Evolutionary conservation across 1,284 basidiomycete genomes (phyloP), one percentile per base, ranked within the genome.

Genomic region (Irpex sp.): DNA sequence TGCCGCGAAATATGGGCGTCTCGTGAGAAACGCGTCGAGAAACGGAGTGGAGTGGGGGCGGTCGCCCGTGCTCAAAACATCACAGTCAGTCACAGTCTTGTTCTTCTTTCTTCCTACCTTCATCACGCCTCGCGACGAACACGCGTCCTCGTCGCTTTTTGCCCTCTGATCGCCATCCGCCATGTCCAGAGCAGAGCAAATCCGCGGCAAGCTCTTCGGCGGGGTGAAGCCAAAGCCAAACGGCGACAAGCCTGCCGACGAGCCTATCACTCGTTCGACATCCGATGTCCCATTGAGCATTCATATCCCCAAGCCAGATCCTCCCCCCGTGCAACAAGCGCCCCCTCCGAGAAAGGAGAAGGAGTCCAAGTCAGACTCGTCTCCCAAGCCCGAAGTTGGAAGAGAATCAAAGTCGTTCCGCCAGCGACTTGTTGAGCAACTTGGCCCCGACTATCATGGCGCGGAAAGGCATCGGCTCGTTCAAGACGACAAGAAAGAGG

Each of bases 191-290:
- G 79, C 82, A 53, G 82, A 86, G 75, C 87, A 87, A 70, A 83
- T 94, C 21, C 92, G 93, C 72, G 86, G 83, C 49, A 93, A 87
- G 76, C 80, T 94, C 54, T 94, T 94, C 72, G 81, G 90, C 58
- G 75, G 77, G n/a, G 7, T 50, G 39, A 63, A 71, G 81, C 89
- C 68, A 78, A 79, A 57, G 75, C 77, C 39, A 46, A 43, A 49
- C 63, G 61, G 61, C 19, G 66, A 58, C 47, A 62, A 57, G 35
- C 26, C 60, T 7, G 65, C 63, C 65, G 66, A 68, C 35, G 21
- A 55, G 51, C 57, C 66, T 36, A 66, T 74, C 36, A 60, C 74
- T n/a, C 71, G 71, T 21, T 70, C 74, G 50, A 61, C 73, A 58
- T 69, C 75, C n/a, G 76, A 81, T 67, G 75, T 79, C 54, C 77